phyloP scores from a whole-genome alignment of 2,329 filamentous ascomycete genomes.

The Pezicula rhizophila region DNA sequence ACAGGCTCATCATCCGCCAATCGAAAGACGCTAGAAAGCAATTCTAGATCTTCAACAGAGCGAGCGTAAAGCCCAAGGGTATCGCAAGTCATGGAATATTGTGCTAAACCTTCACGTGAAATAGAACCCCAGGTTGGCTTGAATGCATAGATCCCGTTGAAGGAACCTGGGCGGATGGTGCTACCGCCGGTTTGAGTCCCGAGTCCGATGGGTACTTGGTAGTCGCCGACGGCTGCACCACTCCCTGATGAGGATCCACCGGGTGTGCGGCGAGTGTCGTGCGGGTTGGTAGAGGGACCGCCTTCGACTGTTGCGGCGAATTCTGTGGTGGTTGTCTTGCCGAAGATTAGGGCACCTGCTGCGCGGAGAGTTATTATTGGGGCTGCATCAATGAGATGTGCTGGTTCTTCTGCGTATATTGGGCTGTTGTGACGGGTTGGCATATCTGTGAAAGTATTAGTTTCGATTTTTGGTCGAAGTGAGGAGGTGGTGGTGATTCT shows the following conservation, averaged over 20 bases:
- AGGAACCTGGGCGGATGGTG: conserved; percentile 57
- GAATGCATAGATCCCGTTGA: conserved; percentile 57
- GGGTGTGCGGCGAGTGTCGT: conserved; percentile 46
- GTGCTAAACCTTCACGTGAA: conserved; percentile 53
- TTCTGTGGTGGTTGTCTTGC: conserved; percentile 57
- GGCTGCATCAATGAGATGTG: conserved; percentile 44
- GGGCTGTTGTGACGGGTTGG: conserved; percentile 50
- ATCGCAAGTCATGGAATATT: conserved; percentile 53
- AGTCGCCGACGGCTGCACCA: conserved; percentile 59
- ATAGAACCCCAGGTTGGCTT: conserved; percentile 63
- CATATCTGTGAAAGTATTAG: conserved; percentile 38
- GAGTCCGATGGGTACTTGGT: conserved; percentile 53
- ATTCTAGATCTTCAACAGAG: conserved; percentile 49
- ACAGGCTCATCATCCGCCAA: conserved; percentile 43
- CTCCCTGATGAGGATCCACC: conserved; percentile 65
- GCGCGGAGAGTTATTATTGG: conserved; percentile 45
- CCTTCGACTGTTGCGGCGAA: conserved; percentile 53
- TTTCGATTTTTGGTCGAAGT: background rate
- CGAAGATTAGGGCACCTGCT: conserved; percentile 52
- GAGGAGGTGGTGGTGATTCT: background rate
- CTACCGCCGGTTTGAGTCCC: conserved; percentile 64
- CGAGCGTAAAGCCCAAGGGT: conserved; percentile 57
- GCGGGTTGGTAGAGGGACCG: conserved; percentile 51
- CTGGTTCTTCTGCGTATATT: conserved; percentile 41
- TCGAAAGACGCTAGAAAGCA: conserved; percentile 48